Conservation (phyloP, 768 basidiomycete genomes). For the Pisolithus albus region DNA sequence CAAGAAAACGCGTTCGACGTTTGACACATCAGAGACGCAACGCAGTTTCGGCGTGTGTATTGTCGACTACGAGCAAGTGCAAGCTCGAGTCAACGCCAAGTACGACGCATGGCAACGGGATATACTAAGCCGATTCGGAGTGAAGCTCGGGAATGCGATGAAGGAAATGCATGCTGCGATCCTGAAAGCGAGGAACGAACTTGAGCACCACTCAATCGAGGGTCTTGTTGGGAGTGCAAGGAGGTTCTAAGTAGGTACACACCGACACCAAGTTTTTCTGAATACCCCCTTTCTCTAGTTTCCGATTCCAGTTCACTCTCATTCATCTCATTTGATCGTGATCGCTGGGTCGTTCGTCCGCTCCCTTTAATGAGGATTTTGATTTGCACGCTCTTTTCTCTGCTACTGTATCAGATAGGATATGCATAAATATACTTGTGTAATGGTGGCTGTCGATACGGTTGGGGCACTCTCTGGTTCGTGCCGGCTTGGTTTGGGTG, state of each 20-base stretch:
- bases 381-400: neutral
- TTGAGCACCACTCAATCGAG: constrained; percentile 96
- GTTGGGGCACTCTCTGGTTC: too few species aligned
- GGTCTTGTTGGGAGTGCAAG: constrained; percentile 52
- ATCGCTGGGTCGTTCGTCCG: neutral
- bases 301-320: neutral
- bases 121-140: constrained; percentile 85
- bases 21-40: constrained; percentile 93
- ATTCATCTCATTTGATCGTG: neutral
- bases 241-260: constrained; percentile 37
- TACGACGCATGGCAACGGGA: constrained; percentile 98
- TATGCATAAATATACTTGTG: neutral
- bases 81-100: constrained; percentile 95
- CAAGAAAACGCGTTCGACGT: constrained; percentile 92
- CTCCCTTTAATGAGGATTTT: neutral
- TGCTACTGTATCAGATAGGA: neutral
- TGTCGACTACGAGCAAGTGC: constrained; percentile 97
- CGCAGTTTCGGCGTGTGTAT: constrained; percentile 89
- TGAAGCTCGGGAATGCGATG: constrained; percentile 91
- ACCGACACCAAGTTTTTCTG: constrained; percentile 1
- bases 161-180: constrained; percentile 96
- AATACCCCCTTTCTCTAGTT: constrained; percentile 1
- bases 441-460: neutral
- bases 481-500: too few species aligned
- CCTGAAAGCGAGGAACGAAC: constrained; percentile 86